Evolutionary conservation across 441 rosid genomes (phyloP).

Genomic region (Caryocar brasiliense): DNA sequence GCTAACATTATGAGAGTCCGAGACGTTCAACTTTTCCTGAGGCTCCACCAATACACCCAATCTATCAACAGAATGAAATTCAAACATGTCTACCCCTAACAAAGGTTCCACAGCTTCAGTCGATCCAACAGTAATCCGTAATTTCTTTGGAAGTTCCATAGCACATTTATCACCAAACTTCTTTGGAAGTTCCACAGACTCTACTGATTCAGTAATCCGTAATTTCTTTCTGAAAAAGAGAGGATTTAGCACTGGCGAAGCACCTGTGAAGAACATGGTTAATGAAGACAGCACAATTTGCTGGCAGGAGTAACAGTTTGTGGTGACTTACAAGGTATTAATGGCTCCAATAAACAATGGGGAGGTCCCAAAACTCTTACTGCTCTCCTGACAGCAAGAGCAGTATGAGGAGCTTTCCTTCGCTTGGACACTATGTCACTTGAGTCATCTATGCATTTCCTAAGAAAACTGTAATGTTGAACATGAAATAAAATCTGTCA

Average conservation of each 20-base stretch:
- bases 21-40: conserved; percentile 2
- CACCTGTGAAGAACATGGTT: conserved; percentile 29
- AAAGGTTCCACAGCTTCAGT: conserved; percentile 14
- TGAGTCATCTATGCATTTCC: conserved; percentile 41
- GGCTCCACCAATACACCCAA: conserved; percentile 4
- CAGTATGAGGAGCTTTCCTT: conserved; percentile 31
- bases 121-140: not conserved
- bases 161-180: conserved; percentile 14
- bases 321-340: conserved; percentile 52
- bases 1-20: not conserved
- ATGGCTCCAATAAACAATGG: conserved; percentile 39
- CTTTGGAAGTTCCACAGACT: conserved; percentile 18
- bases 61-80: conserved; percentile 1
- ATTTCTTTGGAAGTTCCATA: too few species aligned
- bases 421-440: conserved; percentile 55
- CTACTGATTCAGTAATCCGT: conserved; percentile 11
- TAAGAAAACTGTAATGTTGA: conserved; percentile 43
- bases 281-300: conserved; percentile 11
- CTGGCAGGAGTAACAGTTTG: too few species aligned
- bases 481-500: conserved; percentile 1
- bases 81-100: conserved; percentile 22
- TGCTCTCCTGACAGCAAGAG: conserved; percentile 37
- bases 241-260: conserved; percentile 30
- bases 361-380: conserved; percentile 25
- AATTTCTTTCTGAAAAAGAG: conserved; percentile 22